Evolutionary conservation across 768 basidiomycete genomes (phyloP).

Genomic region (Pisolithus microcarpus): DNA sequence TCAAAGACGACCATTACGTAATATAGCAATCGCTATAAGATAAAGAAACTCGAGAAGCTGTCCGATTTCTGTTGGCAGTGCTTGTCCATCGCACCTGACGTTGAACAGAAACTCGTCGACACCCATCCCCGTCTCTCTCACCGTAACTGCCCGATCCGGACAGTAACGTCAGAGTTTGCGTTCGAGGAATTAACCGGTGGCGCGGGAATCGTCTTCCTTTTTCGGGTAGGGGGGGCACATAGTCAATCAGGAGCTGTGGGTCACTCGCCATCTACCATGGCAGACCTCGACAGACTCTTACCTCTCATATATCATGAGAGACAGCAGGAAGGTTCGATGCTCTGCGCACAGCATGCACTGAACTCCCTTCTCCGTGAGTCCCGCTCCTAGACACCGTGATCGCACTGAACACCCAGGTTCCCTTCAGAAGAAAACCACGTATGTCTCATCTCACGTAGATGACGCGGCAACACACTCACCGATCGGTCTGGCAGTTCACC

Average conservation of each 20-base stretch:
- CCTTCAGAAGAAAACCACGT: conserved; percentile 43
- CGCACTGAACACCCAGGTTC: conserved; percentile 28
- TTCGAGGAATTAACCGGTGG: no score
- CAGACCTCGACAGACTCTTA: conserved; percentile 48
- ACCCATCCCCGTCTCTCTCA: no score
- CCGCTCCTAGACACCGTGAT: conserved; percentile 27
- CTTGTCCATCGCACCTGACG: no score
- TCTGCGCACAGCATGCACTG: conserved; percentile 83
- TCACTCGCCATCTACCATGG: conserved; percentile 34
- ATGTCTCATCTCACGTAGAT: conserved; percentile 17
- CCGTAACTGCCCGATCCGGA: no score
- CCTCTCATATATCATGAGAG: conserved; percentile 69
- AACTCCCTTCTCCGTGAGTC: conserved; percentile 67
- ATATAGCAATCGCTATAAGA: neutral
- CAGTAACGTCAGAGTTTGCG: no score
- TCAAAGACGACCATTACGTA: neutral
- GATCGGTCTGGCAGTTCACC: conserved; percentile 47
- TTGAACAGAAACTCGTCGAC: no score
- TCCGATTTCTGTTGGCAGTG: no score
- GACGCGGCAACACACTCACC: conserved; percentile 1
- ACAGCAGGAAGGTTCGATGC: conserved; percentile 72
- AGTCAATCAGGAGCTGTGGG: no score
- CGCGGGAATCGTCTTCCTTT: no score
- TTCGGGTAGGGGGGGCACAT: no score
- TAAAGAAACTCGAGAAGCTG: no score